Conservation (phyloP, 2,329 filamentous ascomycete species). For the Berkeleyomyces basicola region DNA sequence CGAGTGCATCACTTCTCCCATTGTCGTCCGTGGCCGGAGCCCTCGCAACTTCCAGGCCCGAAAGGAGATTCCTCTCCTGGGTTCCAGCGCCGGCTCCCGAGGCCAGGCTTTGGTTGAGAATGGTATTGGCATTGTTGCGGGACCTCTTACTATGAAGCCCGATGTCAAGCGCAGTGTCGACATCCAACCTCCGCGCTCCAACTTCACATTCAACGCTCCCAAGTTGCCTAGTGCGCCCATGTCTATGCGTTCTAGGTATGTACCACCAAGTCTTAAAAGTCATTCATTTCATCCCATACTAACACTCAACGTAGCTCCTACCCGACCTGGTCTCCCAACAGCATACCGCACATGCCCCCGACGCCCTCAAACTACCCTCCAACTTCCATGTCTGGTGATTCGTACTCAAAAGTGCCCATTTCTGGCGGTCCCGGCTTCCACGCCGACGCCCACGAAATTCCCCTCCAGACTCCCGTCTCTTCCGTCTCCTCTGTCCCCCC, state of each 20-base stretch:
- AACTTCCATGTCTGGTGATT: conserved; percentile 32
- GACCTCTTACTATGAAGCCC: conserved; percentile 36
- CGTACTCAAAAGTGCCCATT: conserved; percentile 37
- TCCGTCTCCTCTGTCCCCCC: conserved; percentile 22
- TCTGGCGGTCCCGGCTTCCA: conserved; percentile 31
- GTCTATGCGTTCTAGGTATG: conserved; percentile 43
- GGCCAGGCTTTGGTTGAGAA: conserved; percentile 57
- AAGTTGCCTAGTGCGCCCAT: conserved; percentile 38
- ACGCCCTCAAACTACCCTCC: conserved; percentile 34
- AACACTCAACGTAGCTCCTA: conserved; percentile 31
- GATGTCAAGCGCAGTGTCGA: conserved; percentile 37
- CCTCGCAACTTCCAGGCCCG: conserved; percentile 88
- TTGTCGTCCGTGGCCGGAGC: conserved; percentile 85
- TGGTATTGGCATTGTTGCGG: conserved; percentile 42
- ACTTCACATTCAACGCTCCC: conserved; percentile 41
- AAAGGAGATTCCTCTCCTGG: conserved; percentile 78
- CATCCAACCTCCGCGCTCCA: conserved; percentile 37
- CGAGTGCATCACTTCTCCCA: conserved; percentile 73
- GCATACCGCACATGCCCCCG: conserved; percentile 31
- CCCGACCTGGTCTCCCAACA: conserved; percentile 35
- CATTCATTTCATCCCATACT: conserved; percentile 17
- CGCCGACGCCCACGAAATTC: conserved; percentile 36
- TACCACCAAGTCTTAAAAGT: conserved; percentile 14
- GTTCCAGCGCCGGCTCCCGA: conserved; percentile 58
- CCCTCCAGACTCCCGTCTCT: conserved; percentile 26